Base-by-base conservation (phyloP, 306 rosid genomes). In the Luffa aegyptiaca region DNA sequence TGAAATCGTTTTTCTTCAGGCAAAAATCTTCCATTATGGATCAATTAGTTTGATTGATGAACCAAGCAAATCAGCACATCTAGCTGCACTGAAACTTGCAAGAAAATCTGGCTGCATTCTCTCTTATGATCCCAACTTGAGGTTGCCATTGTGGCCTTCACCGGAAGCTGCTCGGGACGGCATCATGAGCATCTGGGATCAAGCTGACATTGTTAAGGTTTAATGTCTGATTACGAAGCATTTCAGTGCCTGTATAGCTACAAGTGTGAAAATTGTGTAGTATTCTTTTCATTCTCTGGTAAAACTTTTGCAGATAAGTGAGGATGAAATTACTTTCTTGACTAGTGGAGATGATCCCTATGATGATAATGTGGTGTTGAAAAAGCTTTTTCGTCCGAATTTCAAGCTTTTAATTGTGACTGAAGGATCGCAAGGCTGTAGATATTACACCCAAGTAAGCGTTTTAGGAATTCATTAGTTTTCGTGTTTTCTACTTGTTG, bases 41-140 rank as follows among this genome's bases (percentile, higher is more conserved):
- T 94, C 98, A 62, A 94, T 94, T 80, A 94, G 97, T 89, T 91
- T 94, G 93, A 94, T 94, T 81, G 89, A 85, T 8, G 97, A 94
- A 45, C 98, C 98, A 26, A 83, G 88, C 84, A 87, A 83, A 81
- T 94, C 95, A n/a, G 85, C 95, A 73, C 98, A 94, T 73, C 89
- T 86, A 84, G 95, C 93, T 82, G 95, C 95, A n/a, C 82, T 94
- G 93, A 81, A 79, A 53, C 81, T 85, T 65, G 97, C 98, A 79
- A 92, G 84, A 84, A 84, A 74, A n/a, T 84, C 92, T 63, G 97
- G 96, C 64, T 86, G 87, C 82, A 86, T 94, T 81, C 97, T 94
- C 79, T 94, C 97, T 68, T 94, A 92, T 72, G 98, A 94, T 65
- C 98, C 98, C 26, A 94, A 94, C 79, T 88, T 94, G 85, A 91